A percentile compares a stretch with the other conserved stretches of the same genome.
Conservation (phyloP, 495 filamentous ascomycete genomes). For the Rusavskia elegans region DNA sequence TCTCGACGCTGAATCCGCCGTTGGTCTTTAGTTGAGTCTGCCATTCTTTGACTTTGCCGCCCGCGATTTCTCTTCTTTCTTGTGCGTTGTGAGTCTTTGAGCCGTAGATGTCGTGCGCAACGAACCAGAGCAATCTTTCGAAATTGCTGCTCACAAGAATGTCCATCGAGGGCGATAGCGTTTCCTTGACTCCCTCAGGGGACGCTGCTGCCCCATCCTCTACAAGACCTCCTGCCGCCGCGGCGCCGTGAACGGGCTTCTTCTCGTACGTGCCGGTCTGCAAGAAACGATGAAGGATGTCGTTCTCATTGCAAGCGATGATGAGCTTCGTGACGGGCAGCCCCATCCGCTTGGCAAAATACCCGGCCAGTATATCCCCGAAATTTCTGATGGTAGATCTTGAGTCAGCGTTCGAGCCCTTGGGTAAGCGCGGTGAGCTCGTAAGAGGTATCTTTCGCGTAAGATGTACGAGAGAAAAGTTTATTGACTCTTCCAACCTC, state of each 20-base stretch:
- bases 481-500: no score
- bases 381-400: constrained; percentile 47
- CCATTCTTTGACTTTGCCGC: constrained; percentile 55
- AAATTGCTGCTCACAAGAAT: constrained; percentile 86
- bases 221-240: constrained; percentile 38
- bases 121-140: constrained; percentile 89
- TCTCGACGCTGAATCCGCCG: constrained; percentile 66
- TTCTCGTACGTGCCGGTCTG: constrained; percentile 65
- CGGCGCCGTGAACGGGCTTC: constrained; percentile 36
- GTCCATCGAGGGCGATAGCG: constrained; percentile 86
- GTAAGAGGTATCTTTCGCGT: no score
- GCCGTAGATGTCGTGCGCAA: constrained; percentile 43
- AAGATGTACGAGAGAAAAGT: no score
- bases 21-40: constrained; percentile 55
- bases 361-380: constrained; percentile 88
- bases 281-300: constrained; percentile 76
- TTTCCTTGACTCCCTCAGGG: constrained; percentile 64
- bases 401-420: background rate
- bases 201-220: constrained; percentile 52
- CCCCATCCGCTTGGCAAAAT: constrained; percentile 82
- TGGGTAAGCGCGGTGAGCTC: no score
- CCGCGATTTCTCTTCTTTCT: constrained; percentile 31
- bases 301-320: constrained; percentile 85
- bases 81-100: constrained; percentile 17
- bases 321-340: constrained; percentile 70